Base-by-base conservation (phyloP, 208 protist genomes). In the Crithidia acanthocephali region DNA sequence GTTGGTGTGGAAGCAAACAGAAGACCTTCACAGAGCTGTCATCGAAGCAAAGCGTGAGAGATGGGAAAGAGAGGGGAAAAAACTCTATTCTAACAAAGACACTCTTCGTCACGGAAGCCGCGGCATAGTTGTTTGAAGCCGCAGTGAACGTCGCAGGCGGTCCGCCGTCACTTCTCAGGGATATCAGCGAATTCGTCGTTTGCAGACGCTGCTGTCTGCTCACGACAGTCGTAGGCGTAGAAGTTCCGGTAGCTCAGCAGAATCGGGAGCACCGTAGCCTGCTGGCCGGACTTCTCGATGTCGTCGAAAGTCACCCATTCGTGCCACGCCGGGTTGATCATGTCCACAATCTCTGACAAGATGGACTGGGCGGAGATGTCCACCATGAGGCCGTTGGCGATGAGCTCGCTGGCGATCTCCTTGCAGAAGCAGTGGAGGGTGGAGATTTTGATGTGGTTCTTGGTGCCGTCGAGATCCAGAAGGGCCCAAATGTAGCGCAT, bases 311-410 rank as follows among this genome's bases (percentile, higher is more conserved):
- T 92, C 20, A 97, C 80, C 74, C 81, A 88, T 67, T 95, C 90
- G 57, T 92, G 88, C 84, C 84, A 93, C 18, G 78, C 82, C 0
- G 92, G 92, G 63, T 97, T 97, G 56, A 95, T 94, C 92, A 97
- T 97, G 74, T 97, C 92, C 16, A 97, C 85, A 32, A 97, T 83
- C 62, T 97, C 90, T 0, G 88, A 91, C 23, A 95, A 70, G 50
- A 97, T 94, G 9, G 83, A 92, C 76, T 93, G 80, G 3, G 87
- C 82, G 0, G 86, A 89, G 27, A 97, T 90, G 74, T 93, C 85
- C 18, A 78, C 72, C 89, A 96, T 93, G 22, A 96, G 77, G 20
- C 84, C 89, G 40, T 88, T 85, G 2, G 65, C 68, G 20, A 87
- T 72, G n/a, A 97, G 83, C 58, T 94, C 85, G 23, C 55, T 78